These are phyloP conservation scores for Botryosphaeria dothidea DNA, from an alignment of 2,329 filamentous ascomycete genomes.

Conservation along the genomic window DNA sequence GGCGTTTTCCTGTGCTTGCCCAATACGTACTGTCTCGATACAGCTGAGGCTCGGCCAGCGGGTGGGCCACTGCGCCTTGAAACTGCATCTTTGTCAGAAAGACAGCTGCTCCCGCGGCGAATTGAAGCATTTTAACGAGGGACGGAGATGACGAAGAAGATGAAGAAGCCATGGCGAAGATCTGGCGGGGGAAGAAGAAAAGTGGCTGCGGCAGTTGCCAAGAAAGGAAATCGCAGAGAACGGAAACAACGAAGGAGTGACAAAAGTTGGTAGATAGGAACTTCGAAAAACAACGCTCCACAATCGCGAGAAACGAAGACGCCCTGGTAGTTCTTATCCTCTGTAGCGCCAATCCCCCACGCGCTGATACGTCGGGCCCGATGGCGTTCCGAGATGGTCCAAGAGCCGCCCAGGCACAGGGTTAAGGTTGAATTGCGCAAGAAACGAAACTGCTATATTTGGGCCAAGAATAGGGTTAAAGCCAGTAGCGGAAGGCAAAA, in stretches of 20 bases:
- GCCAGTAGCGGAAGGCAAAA: background rate
- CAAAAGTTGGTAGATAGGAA: background rate
- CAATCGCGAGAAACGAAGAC: background rate
- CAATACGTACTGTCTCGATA: conserved; percentile 10
- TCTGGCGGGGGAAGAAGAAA: background rate
- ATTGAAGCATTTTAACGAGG: background rate
- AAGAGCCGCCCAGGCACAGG: background rate
- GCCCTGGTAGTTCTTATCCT: background rate
- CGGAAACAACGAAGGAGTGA: background rate
- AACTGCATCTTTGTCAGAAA: conserved; percentile 12
- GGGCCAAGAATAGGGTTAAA: background rate
- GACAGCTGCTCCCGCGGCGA: background rate
- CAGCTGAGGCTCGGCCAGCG: background rate
- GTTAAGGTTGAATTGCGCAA: background rate
- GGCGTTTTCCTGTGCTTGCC: background rate
- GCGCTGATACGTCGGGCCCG: background rate
- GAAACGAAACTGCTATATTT: background rate
- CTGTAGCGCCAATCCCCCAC: background rate
- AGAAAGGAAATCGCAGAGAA: conserved; percentile 7
- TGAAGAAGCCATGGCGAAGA: background rate
- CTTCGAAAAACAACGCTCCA: background rate
- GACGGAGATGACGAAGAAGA: background rate
- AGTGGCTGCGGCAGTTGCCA: background rate
- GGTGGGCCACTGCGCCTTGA: background rate
- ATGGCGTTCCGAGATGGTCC: background rate